Evolutionary conservation across 2,329 filamentous ascomycete species (phyloP).

Genomic region (Aspergillus viridinutans): DNA sequence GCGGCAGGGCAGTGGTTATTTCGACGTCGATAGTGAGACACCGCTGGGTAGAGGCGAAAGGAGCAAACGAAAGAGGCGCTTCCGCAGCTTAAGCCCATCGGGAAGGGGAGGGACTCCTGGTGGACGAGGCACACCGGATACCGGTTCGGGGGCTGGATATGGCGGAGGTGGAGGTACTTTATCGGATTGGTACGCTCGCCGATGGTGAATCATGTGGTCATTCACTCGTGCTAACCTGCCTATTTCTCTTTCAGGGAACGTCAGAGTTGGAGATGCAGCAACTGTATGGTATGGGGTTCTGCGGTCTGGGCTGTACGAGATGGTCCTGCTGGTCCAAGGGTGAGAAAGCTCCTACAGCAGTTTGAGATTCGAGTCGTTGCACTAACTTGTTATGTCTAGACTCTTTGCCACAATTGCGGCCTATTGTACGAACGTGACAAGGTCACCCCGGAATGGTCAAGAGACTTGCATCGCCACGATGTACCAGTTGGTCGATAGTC

Average conservation of each 20-base stretch:
- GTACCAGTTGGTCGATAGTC: constrained; percentile 33
- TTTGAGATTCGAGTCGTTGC: neutral
- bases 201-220: neutral
- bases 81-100: constrained; percentile 79
- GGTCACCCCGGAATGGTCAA: constrained; percentile 72
- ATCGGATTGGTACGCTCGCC: constrained; percentile 53
- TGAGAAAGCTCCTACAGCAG: constrained; percentile 45
- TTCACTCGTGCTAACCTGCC: constrained; percentile 3
- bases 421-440: constrained; percentile 84
- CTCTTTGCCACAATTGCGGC: constrained; percentile 90
- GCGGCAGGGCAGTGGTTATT: constrained; percentile 54
- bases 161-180: constrained; percentile 62
- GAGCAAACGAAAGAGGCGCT: constrained; percentile 91
- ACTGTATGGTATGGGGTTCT: constrained; percentile 83
- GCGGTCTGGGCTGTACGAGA: constrained; percentile 94
- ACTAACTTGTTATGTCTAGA: constrained; percentile 46
- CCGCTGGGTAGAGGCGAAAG: constrained; percentile 87
- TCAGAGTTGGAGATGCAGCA: constrained; percentile 77
- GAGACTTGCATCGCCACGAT: constrained; percentile 59
- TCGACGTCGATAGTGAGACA: constrained; percentile 62
- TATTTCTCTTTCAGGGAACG: constrained; percentile 57
- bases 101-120: constrained; percentile 65
- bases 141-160: constrained; percentile 60
- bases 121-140: constrained; percentile 74
- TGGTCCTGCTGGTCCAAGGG: constrained; percentile 77